These are phyloP conservation scores for Sporothrix pallida DNA, from an alignment of 2,329 filamentous ascomycete genomes.

Conservation along the genomic window DNA sequence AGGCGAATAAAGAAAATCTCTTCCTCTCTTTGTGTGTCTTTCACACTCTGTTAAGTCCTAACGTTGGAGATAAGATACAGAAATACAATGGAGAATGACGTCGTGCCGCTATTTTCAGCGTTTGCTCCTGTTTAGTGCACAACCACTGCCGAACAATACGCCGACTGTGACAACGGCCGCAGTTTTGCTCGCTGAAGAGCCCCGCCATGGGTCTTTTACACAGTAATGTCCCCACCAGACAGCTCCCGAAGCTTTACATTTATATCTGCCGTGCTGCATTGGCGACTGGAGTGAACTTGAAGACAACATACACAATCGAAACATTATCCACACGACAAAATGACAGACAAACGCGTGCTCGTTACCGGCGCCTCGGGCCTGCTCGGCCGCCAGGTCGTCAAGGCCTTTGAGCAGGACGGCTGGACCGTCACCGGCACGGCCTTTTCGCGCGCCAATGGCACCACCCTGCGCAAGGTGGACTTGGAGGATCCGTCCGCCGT, in stretches of 20 bases:
- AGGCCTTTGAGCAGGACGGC: constrained; percentile 67
- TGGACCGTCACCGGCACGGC: constrained; percentile 78
- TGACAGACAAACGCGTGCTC: constrained; percentile 57
- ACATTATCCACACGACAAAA: neutral
- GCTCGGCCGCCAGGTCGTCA: constrained; percentile 78
- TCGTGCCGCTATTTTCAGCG: constrained; percentile 11
- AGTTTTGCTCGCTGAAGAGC: constrained; percentile 21
- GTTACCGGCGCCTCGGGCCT: constrained; percentile 86
- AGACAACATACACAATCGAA: too few relatives aligned
- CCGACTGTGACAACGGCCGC: constrained; percentile 16
- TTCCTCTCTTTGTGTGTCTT: too few relatives aligned
- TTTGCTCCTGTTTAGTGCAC: neutral
- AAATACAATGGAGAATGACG: constrained; percentile 17
- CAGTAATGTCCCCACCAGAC: constrained; percentile 7
- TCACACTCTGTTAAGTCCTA: too few relatives aligned
- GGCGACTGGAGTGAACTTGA: neutral
- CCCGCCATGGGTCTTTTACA: constrained; percentile 7
- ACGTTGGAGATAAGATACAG: too few relatives aligned
- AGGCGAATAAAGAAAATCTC: too few relatives aligned
- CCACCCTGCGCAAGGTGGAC: constrained; percentile 67
- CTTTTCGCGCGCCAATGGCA: constrained; percentile 73
- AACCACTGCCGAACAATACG: constrained; percentile 7
- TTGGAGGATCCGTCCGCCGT: constrained; percentile 56
- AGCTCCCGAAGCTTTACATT: neutral
- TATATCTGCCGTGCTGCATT: neutral